A percentile compares a stretch with the other conserved stretches of the same genome.
Conservation (phyloP, 2,329 filamentous ascomycete genomes). For the Chalaropsis ovoidea region DNA sequence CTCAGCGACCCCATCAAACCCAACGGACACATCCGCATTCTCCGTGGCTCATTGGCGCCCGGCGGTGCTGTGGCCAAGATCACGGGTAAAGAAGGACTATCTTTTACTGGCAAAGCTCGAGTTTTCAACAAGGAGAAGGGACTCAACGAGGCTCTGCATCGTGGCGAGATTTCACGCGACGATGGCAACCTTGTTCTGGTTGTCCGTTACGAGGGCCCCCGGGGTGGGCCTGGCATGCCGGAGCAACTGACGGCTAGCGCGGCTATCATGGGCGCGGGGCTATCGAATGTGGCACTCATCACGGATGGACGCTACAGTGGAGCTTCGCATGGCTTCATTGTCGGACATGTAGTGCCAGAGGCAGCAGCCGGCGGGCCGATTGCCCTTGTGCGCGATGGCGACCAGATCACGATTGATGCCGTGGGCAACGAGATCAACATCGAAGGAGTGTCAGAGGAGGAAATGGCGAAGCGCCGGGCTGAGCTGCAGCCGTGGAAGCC, state of each 20-base stretch:
- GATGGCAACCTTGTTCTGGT: conserved; percentile 76
- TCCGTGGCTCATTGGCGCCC: conserved; percentile 79
- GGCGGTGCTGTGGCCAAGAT: conserved; percentile 90
- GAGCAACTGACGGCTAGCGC: conserved; percentile 84
- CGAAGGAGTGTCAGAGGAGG: conserved; percentile 54
- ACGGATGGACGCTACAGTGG: conserved; percentile 87
- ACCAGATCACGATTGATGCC: conserved; percentile 78
- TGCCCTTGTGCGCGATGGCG: conserved; percentile 68
- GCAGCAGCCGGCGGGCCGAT: conserved; percentile 83
- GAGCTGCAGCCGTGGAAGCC: conserved; percentile 62
- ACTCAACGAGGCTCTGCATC: conserved; percentile 66
- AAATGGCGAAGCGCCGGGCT: conserved; percentile 53
- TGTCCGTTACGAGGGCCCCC: conserved; percentile 87
- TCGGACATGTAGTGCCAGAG: conserved; percentile 86
- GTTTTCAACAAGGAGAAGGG: conserved; percentile 81
- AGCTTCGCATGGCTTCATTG: conserved; percentile 83
- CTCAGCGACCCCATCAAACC: conserved; percentile 64
- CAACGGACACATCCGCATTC: conserved; percentile 78
- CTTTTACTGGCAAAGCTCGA: conserved; percentile 67
- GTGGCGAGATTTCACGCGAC: conserved; percentile 44
- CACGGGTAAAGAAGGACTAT: conserved; percentile 83
- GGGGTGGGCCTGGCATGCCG: conserved; percentile 90
- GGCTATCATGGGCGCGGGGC: conserved; percentile 82
- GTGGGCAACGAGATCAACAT: conserved; percentile 63
- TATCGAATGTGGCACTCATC: conserved; percentile 80